A percentile compares a stretch with the other conserved stretches of the same genome.
phyloP scores from a whole-genome alignment of 2,329 filamentous ascomycete genomes.

The Leptographium flavum region DNA sequence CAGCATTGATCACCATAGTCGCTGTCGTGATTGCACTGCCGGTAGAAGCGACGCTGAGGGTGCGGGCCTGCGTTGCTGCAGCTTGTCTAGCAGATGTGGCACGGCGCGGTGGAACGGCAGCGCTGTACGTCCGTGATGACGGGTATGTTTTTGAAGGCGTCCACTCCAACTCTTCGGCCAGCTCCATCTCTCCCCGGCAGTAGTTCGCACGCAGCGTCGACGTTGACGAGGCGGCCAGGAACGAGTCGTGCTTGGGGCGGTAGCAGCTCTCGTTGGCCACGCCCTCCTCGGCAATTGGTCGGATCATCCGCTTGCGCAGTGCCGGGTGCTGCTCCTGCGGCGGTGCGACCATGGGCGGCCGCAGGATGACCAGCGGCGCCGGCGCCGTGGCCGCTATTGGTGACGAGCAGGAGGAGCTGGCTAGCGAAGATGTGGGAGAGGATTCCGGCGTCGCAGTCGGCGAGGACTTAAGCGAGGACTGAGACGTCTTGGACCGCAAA shows the following conservation, averaged over 20 bases:
- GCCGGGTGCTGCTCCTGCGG: conserved; percentile 39
- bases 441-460: background rate
- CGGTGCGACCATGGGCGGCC: conserved; percentile 20
- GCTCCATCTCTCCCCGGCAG: background rate
- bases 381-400: background rate
- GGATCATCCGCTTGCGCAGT: conserved; percentile 24
- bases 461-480: background rate
- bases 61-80: background rate
- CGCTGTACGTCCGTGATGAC: too few relatives aligned
- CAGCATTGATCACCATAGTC: background rate
- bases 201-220: background rate
- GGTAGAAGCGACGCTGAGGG: background rate
- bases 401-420: background rate
- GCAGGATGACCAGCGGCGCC: conserved; percentile 18
- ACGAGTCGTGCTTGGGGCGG: conserved; percentile 34
- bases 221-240: conserved; percentile 24
- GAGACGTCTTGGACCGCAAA: background rate
- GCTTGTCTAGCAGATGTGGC: background rate
- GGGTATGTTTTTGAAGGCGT: too few relatives aligned
- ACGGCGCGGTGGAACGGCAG: background rate
- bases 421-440: background rate
- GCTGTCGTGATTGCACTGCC: background rate
- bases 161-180: too few relatives aligned
- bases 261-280: background rate
- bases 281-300: conserved; percentile 15